phyloP scores from a whole-genome alignment of 345 rosid genomes.

The Trapa incisa region DNA sequence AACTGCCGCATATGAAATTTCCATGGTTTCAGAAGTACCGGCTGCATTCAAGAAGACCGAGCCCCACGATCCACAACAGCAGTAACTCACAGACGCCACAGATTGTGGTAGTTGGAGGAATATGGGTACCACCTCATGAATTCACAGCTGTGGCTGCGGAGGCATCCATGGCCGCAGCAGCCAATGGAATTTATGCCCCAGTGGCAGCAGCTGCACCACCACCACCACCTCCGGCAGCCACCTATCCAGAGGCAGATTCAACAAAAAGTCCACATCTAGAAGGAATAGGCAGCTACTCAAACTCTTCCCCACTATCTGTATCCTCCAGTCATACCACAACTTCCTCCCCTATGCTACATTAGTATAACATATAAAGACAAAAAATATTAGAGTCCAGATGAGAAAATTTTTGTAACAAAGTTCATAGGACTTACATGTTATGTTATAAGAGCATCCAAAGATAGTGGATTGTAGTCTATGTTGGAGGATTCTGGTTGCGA shows the following conservation, averaged over 20 bases:
- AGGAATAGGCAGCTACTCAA: slow-evolving; percentile 32
- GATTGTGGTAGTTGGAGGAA: slow-evolving; percentile 78
- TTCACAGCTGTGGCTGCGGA: slow-evolving; percentile 32
- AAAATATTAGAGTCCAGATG: background rate
- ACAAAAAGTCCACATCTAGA: slow-evolving; percentile 23
- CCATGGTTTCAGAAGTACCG: slow-evolving; percentile 63
- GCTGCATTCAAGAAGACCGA: slow-evolving; percentile 79
- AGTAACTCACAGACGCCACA: slow-evolving; percentile 53
- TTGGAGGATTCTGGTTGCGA: background rate
- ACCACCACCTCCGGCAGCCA: slow-evolving; percentile 5
- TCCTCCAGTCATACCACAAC: slow-evolving; percentile 61
- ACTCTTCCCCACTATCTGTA: slow-evolving; percentile 44
- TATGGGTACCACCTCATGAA: slow-evolving; percentile 76
- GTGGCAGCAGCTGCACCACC: slow-evolving; percentile 18
- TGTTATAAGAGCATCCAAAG: background rate
- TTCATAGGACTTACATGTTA: background rate
- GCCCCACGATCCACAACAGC: slow-evolving; percentile 26
- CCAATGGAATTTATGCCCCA: slow-evolving; percentile 36
- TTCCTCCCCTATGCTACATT: slow-evolving; percentile 21
- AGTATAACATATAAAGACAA: background rate
- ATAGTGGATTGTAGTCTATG: background rate
- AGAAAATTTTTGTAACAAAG: slow-evolving; percentile 1
- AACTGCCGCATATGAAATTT: background rate
- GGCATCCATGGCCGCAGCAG: slow-evolving; percentile 9
- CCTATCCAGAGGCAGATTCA: background rate